phyloP scores from a whole-genome alignment of 306 rosid genomes.

The Aeschynomene evenia region DNA sequence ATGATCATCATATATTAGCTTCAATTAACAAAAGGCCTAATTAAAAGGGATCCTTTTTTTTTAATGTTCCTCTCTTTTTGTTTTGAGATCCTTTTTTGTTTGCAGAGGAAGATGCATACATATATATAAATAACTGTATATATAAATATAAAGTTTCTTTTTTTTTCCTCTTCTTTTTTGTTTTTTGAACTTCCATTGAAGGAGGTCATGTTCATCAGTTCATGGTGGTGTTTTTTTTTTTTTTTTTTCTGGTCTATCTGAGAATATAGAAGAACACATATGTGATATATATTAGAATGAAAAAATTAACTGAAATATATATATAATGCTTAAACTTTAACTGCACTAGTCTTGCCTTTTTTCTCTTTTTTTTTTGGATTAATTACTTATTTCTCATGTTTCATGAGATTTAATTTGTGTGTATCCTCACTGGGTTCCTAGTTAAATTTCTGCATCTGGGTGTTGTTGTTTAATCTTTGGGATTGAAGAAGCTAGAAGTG shows the following conservation, averaged over 20 bases:
- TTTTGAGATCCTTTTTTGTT: not conserved
- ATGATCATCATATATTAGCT: too few relatives aligned
- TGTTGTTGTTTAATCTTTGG: constrained; percentile 1
- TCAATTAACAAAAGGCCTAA: too few relatives aligned
- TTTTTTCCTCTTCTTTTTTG: constrained; percentile 20
- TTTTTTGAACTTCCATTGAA: not conserved
- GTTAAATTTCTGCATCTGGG: not conserved
- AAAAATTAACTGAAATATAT: not conserved
- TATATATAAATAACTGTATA: constrained; percentile 29
- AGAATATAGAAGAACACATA: constrained; percentile 10
- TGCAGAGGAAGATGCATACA: not conserved
- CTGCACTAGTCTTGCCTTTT: not conserved
- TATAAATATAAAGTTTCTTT: not conserved
- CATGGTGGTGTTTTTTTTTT: not conserved
- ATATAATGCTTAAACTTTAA: not conserved
- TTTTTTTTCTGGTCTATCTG: not conserved
- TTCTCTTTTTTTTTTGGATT: not conserved
- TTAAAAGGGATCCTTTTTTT: not conserved
- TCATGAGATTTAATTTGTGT: not conserved
- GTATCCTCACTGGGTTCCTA: not conserved
- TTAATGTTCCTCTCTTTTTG: not conserved
- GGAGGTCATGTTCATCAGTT: constrained; percentile 27
- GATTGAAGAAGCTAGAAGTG: constrained; percentile 6
- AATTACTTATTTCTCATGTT: not conserved
- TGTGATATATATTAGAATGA: not conserved